Conservation (phyloP, 257 asterid species). For the Parsonsia alboflavescens region DNA sequence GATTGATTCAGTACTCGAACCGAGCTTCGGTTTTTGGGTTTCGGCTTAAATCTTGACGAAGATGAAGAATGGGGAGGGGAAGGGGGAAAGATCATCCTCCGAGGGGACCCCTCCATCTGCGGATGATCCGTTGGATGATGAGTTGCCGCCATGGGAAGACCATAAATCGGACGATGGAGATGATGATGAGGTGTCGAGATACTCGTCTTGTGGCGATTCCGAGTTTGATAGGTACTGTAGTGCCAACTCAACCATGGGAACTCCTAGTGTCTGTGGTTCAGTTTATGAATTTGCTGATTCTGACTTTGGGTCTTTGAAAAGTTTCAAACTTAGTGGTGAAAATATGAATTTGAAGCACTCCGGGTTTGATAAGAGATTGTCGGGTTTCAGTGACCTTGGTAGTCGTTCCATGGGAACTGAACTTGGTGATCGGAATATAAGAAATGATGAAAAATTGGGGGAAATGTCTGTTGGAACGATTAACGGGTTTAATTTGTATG, state of each 20-base stretch:
- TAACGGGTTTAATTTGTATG: conserved; percentile 22
- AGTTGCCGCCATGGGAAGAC: conserved; percentile 27
- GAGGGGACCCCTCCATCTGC: conserved; percentile 20
- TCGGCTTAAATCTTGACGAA: conserved; percentile 9
- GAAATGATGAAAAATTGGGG: background rate
- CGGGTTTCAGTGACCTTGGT: conserved; percentile 23
- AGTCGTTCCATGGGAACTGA: conserved; percentile 24
- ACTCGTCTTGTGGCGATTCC: conserved; percentile 80
- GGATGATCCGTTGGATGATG: conserved; percentile 39
- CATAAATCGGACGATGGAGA: conserved; percentile 67
- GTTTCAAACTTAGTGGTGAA: conserved; percentile 61
- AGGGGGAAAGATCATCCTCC: conserved; percentile 43
- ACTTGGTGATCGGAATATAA: conserved; percentile 24
- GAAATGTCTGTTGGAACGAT: conserved; percentile 3
- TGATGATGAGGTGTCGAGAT: conserved; percentile 43
- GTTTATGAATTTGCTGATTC: conserved; percentile 49
- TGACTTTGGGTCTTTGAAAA: conserved; percentile 57
- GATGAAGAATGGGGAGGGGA: conserved; percentile 56
- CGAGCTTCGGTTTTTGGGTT: background rate
- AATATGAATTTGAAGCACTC: conserved; percentile 26
- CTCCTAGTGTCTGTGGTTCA: conserved; percentile 64
- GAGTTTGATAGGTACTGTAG: conserved; percentile 85
- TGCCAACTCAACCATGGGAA: conserved; percentile 84
- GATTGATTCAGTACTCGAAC: background rate
- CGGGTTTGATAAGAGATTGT: conserved; percentile 36